These are phyloP conservation scores for Ustulina deusta DNA, from an alignment of 2,329 filamentous ascomycete genomes.

Conservation along the genomic window DNA sequence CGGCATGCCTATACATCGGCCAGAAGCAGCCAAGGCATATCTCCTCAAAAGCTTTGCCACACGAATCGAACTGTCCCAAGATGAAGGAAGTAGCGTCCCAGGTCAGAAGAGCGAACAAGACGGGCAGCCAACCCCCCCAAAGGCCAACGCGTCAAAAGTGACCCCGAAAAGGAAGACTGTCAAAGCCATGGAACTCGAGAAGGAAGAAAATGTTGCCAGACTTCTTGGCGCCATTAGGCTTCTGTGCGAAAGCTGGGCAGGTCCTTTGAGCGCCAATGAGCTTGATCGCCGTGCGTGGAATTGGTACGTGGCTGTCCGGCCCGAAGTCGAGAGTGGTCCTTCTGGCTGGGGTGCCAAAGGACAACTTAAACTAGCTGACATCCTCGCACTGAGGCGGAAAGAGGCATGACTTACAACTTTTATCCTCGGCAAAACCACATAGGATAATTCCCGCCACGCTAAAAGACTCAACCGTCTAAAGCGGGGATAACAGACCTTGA, in stretches of 20 bases:
- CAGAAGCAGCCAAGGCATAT: slow-evolving; percentile 74
- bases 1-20: slow-evolving; percentile 78
- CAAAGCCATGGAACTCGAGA: slow-evolving; percentile 67
- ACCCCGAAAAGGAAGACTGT: slow-evolving; percentile 65
- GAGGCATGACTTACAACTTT: slow-evolving; percentile 13
- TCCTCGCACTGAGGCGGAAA: slow-evolving; percentile 69
- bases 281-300: slow-evolving; percentile 81
- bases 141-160: slow-evolving; percentile 36
- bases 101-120: slow-evolving; percentile 4
- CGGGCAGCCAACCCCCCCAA: slow-evolving; percentile 29
- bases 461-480: background rate
- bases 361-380: slow-evolving; percentile 72
- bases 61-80: slow-evolving; percentile 46
- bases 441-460: background rate
- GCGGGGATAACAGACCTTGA: background rate
- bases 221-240: slow-evolving; percentile 78
- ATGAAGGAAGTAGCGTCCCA: slow-evolving; percentile 24
- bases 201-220: slow-evolving; percentile 75
- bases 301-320: slow-evolving; percentile 83
- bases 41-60: slow-evolving; percentile 70
- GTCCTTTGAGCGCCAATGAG: slow-evolving; percentile 71
- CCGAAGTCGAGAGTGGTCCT: slow-evolving; percentile 78
- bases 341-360: slow-evolving; percentile 89
- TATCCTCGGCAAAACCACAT: background rate
- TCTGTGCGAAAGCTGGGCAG: slow-evolving; percentile 79